Base-by-base conservation (phyloP, 371 early-diverging fungal species). In the Zychaea mexicana region DNA sequence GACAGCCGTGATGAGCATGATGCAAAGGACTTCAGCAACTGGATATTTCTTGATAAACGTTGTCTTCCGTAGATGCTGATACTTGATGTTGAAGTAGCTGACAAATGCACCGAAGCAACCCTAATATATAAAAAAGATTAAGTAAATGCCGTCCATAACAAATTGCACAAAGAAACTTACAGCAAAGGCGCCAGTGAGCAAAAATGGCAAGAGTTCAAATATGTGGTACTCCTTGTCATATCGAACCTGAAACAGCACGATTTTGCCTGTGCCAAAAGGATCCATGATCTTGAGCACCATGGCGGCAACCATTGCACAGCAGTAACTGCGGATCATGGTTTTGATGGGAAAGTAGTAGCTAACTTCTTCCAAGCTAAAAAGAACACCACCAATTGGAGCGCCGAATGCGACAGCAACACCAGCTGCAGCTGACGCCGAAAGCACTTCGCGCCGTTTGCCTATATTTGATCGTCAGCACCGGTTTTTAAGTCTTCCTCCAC, bases 321-420 rank as follows among this genome's bases (percentile, higher is more conserved):
- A 91, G 73, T 95, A 96, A 65, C 90, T 88, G 47, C 95, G 80
- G 81, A 92, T 91, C 89, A 98, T 90, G 7, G 96, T 96, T 65
- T 93, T 91, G 52, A 86, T 85, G 7, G 97, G 96, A 61, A 98
- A 96, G 67, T 93, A 94, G 65, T 92, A 92, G 66, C 93, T 91
- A 27, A 96, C 89, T 79, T 97, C 97, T 78, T 96, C 78, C 78
- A 92, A 71, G 52, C 85, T 84, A 65, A 96, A 96, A 22, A 98
- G 68, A 19, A 98, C 96, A 12, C 98, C 98, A 39, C 98, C 80
- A 54, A 79, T 77, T 0, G 99, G 99, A 0, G 97, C 92, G 9
- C 97, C 99, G 79, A 98, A 98, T 24, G 93, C 94, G 27, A 95
- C 95, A 17, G 94, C 90, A 13, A 97, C 94, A 42, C 98, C 98